phyloP scores from a whole-genome alignment of 768 basidiomycete genomes.

The Kwoniella heveanensis region DNA sequence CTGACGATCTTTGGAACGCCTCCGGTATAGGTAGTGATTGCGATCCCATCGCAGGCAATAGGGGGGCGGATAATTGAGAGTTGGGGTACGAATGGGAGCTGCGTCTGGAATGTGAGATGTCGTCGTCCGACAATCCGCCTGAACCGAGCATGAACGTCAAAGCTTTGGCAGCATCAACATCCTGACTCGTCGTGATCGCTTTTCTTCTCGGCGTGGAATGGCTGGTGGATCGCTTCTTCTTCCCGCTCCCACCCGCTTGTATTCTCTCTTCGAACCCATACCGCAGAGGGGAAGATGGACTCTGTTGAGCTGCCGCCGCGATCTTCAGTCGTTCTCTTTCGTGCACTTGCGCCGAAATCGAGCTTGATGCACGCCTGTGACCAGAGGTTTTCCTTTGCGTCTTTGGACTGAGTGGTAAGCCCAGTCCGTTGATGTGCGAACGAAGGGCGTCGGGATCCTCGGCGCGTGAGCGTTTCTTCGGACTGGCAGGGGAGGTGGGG shows the following conservation, averaged over 20 bases:
- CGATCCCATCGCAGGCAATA: conserved; percentile 9
- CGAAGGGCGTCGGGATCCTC: conserved; percentile 22
- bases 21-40: conserved; percentile 31
- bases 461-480: conserved; percentile 38
- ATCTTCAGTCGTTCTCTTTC: conserved; percentile 4
- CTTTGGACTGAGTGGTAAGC: conserved; percentile 12
- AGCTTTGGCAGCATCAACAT: conserved; percentile 52
- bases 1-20: conserved; percentile 10
- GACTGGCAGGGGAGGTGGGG: conserved; percentile 32
- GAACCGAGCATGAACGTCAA: conserved; percentile 46
- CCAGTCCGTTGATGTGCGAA: conserved; percentile 10
- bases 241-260: conserved; percentile 3
- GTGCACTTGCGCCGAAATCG: conserved; percentile 1
- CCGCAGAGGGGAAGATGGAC: conserved; percentile 24
- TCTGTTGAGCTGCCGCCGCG: background rate
- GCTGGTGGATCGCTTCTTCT: conserved; percentile 43
- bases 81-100: background rate
- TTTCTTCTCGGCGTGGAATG: conserved; percentile 31
- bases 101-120: background rate
- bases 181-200: conserved; percentile 38
- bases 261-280: conserved; percentile 6
- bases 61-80: background rate
- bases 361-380: conserved; percentile 27
- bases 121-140: conserved; percentile 19
- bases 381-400: background rate